phyloP scores from a whole-genome alignment of 768 basidiomycete species.

The Suillus decipiens region DNA sequence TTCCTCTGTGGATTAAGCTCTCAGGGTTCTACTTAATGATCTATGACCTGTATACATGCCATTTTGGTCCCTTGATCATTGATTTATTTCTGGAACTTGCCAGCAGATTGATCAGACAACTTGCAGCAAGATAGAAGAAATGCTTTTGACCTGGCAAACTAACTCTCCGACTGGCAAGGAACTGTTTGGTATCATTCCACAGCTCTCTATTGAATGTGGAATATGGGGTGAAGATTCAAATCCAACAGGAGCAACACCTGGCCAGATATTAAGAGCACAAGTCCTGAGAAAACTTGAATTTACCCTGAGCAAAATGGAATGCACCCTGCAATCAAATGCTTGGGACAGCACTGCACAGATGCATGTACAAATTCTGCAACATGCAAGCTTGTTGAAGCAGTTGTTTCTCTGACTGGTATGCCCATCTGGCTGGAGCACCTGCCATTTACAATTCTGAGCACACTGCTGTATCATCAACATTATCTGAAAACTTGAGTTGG shows the following conservation, averaged over 20 bases:
- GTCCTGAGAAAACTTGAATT: too few species aligned
- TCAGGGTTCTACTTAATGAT: conserved; percentile 97
- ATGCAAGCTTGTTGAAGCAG: too few species aligned
- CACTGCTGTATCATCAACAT: too few species aligned
- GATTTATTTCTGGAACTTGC: conserved; percentile 85
- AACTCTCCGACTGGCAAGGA: conserved; percentile 80
- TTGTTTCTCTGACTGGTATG: too few species aligned
- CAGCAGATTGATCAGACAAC: conserved; percentile 80
- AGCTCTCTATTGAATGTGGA: conserved; percentile 81
- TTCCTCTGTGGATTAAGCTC: conserved; percentile 85
- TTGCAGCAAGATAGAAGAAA: conserved; percentile 95
- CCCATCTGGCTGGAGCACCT: too few species aligned
- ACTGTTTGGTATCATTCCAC: conserved; percentile 80
- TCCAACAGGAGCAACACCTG: conserved; percentile 38
- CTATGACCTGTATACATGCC: conserved; percentile 86
- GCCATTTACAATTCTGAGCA: too few species aligned
- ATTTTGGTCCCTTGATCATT: conserved; percentile 81
- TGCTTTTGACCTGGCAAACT: conserved; percentile 93
- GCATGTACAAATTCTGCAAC: too few species aligned
- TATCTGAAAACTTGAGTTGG: too few species aligned
- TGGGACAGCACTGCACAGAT: too few species aligned
- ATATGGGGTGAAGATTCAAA: conserved; percentile 68
- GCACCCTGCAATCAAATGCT: too few species aligned
- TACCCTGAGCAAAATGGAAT: too few species aligned
- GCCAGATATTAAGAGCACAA: too few species aligned